Evolutionary conservation across 345 rosid genomes (phyloP).

Genomic region (Firmiana major): DNA sequence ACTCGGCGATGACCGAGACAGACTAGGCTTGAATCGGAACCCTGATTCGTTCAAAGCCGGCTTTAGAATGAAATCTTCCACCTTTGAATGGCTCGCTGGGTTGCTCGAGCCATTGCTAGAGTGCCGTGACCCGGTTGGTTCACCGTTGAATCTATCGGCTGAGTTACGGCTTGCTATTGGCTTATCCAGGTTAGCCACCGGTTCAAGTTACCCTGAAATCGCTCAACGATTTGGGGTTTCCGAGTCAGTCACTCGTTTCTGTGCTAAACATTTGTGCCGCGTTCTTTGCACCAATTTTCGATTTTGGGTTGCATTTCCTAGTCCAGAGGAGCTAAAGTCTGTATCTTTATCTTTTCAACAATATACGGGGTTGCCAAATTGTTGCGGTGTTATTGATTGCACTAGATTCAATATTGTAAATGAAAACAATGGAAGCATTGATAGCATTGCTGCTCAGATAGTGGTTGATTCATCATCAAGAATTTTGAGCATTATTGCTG

Average conservation of each 20-base stretch:
- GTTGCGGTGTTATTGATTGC: conserved; percentile 61
- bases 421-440: conserved; percentile 9
- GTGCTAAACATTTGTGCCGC: conserved; percentile 57
- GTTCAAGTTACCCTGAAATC: conserved; percentile 44
- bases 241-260: conserved; percentile 55
- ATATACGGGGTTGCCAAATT: conserved; percentile 50
- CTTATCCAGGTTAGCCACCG: conserved; percentile 49
- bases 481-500: conserved; percentile 51
- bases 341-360: conserved; percentile 43
- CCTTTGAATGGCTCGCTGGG: conserved; percentile 64
- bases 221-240: conserved; percentile 53
- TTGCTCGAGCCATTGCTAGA: conserved; percentile 68
- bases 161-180: conserved; percentile 64
- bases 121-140: conserved; percentile 65
- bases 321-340: conserved; percentile 39
- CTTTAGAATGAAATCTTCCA: conserved; percentile 54
- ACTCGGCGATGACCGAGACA: conserved; percentile 1
- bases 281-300: conserved; percentile 73
- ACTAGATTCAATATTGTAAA: conserved; percentile 37
- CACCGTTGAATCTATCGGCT: conserved; percentile 49
- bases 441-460: conserved; percentile 46
- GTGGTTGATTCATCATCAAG: conserved; percentile 58
- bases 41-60: conserved; percentile 42
- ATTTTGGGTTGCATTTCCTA: conserved; percentile 63
- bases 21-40: conserved; percentile 22